Conservation (phyloP, 2,329 filamentous ascomycete species). For the Pseudogymnoascus sp. region DNA sequence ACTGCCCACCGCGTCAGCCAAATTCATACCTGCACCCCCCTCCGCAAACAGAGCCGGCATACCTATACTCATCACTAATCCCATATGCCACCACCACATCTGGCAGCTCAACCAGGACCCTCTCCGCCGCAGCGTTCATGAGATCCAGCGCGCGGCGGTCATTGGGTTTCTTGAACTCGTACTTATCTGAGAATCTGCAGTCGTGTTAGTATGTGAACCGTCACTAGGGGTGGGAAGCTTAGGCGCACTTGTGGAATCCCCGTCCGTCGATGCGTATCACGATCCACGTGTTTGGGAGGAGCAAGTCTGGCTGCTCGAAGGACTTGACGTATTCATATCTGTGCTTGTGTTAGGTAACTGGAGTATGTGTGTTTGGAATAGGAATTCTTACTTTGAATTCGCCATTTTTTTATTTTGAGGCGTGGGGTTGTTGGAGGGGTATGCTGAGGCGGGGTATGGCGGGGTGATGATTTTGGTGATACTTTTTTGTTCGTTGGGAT, state of each 20-base stretch:
- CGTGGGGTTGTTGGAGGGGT: not conserved
- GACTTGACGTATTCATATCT: slow-evolving; percentile 91
- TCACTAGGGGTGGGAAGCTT: not conserved
- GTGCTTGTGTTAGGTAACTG: not conserved
- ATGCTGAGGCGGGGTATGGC: not conserved
- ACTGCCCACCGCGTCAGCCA: slow-evolving; percentile 38
- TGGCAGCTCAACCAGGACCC: slow-evolving; percentile 73
- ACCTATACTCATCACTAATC: slow-evolving; percentile 90
- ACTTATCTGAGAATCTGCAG: slow-evolving; percentile 68
- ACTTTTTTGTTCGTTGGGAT: not conserved
- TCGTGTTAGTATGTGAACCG: slow-evolving; percentile 7
- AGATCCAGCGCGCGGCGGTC: slow-evolving; percentile 79
- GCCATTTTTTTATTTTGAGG: slow-evolving; percentile 11
- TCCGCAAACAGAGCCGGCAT: slow-evolving; percentile 12
- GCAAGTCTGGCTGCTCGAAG: slow-evolving; percentile 74
- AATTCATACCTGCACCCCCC: not conserved
- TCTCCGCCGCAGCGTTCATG: slow-evolving; percentile 89
- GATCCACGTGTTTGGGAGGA: slow-evolving; percentile 91
- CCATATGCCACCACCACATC: slow-evolving; percentile 87
- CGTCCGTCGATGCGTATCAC: slow-evolving; percentile 90
- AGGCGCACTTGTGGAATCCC: slow-evolving; percentile 79
- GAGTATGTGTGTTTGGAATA: not conserved
- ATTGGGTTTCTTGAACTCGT: slow-evolving; percentile 87
- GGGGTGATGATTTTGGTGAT: not conserved
- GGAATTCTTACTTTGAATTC: slow-evolving; percentile 14